Base-by-base conservation (phyloP, 1,284 basidiomycete genomes). In the Hypsizygus ulmarius region DNA sequence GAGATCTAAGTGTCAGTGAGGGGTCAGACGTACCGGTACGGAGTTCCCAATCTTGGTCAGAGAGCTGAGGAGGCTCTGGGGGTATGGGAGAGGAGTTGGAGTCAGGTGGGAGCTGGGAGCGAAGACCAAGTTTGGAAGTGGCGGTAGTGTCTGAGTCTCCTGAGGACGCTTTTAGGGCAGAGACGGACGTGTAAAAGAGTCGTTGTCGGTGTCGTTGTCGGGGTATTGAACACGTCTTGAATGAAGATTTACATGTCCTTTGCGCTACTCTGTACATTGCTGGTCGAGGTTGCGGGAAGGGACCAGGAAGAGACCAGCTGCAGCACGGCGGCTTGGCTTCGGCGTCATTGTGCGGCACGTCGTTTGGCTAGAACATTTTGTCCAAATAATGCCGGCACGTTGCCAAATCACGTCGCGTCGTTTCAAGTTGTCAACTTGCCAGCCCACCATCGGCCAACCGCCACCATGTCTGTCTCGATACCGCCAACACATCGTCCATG, bases 1-100 rank as follows among this genome's bases (percentile, higher is more conserved):
- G 65, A 52, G 43, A 45, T 9, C 2, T 11, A 34, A 5, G 15
- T 3, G 10, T 15, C 12, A 19, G 8, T 28, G 19, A 3, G 15
- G 12, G 15, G 5, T 28, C n/a, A 18, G 10, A 59, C 71, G 47
- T 59, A 81, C 83, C 82, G 57, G 82, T 84, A 21, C 81, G 75
- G 39, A 84, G 75, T 59, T 84, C 77, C 83, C 83, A 86, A 53
- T 86, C 82, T 15, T 72, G 68, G 59, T 80, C 77, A 0, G 74
- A 68, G 7, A 77, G 52, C 47, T 65, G 57, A 5, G 51, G 57
- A 2, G 56, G 54, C 3, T 53, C 39, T 10, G 62, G 40, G 10
- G 60, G 57, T 12, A 63, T 55, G 32, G 59, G 58, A 12, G 57
- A 56, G 1, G 63, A 59, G 29, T 57, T 43, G 0, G 63, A 59